Evolutionary conservation across 2,329 filamentous ascomycete species (phyloP), one percentile per base, ranked within the genome.

Genomic region (Anthostomella pinea): DNA sequence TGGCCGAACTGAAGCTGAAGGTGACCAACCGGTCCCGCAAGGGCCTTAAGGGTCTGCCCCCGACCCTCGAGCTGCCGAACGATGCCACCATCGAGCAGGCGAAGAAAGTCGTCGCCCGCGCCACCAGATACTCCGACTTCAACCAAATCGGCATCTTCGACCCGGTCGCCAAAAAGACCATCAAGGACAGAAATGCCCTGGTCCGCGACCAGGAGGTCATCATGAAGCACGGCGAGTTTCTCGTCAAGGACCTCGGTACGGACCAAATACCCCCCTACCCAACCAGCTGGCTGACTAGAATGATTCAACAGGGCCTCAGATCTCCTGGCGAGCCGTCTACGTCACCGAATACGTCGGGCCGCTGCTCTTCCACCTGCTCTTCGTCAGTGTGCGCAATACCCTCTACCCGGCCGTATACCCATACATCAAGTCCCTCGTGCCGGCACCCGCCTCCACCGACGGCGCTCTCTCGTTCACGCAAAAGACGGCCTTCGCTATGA

Each of bases 331-430:
- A 48, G 93, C 87, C 43, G 91, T 97, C 63, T 98, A 91, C 72
- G 69, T 96, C 46, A 82, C 96, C 69, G 93, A 98, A 68, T 98
- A 98, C 65, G 68, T 93, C 49, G 93, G 93, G 4, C 93, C 93
- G 5, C 77, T 97, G 55, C 67, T 96, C 56, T 85, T 97, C 68
- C 90, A 96, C 69, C 77, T 79, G 28, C 70, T 87, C 53, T 72
- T 83, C 60, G 69, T 89, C 62, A 81, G 76, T 51, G 70, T 86
- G 37, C 85, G 89, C 31, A 80, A 85, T 16, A 81, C 84, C 61
- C 70, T 89, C 53, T 89, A 88, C 67, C 72, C 71, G 46, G 49
- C 66, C 53, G 42, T 65, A 33, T 57, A 64, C 51, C 60, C 59
- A 23, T 55, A 70, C 43, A 68, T 75, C 59, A 64, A 67, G 41